Conservation (phyloP, 164 flowering plant species). For the Annona cherimola region DNA sequence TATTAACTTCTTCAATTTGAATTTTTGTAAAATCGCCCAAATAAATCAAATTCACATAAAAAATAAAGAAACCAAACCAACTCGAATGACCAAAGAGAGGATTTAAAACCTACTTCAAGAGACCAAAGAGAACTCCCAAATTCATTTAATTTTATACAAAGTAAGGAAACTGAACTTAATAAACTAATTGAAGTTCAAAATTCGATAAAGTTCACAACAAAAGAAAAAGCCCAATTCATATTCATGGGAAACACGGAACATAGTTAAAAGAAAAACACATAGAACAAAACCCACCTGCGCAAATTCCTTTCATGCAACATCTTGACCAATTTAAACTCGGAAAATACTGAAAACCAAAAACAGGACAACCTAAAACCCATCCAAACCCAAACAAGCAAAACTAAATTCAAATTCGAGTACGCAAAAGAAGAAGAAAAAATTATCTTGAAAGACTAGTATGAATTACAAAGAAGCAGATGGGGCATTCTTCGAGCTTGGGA, state of each 20-base stretch:
- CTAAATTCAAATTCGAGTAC: background rate
- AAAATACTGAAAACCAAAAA: conserved; percentile 17
- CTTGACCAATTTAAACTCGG: conserved; percentile 35
- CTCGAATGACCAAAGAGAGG: background rate
- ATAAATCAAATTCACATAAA: background rate
- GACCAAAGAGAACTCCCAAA: background rate
- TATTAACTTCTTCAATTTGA: no score
- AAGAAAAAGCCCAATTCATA: background rate
- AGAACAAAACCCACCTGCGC: conserved; percentile 21
- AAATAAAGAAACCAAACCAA: background rate
- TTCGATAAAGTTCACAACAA: background rate
- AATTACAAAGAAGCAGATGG: conserved; percentile 31
- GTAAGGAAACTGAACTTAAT: background rate
- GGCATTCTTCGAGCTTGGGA: conserved; percentile 35
- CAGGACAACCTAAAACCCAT: conserved; percentile 1
- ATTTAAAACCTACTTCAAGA: background rate
- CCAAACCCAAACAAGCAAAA: background rate
- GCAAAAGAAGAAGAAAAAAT: background rate
- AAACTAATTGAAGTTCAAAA: background rate
- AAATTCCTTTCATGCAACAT: conserved; percentile 32
- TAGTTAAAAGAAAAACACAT: background rate
- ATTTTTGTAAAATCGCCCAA: background rate
- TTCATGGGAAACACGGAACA: background rate
- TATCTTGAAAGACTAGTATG: background rate
- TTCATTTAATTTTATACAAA: background rate